A percentile compares a stretch with the other conserved stretches of the same genome.
Evolutionary conservation across 176 grass and related monocot species (phyloP).

Genomic region (Ampelocalamus luodianensis): DNA sequence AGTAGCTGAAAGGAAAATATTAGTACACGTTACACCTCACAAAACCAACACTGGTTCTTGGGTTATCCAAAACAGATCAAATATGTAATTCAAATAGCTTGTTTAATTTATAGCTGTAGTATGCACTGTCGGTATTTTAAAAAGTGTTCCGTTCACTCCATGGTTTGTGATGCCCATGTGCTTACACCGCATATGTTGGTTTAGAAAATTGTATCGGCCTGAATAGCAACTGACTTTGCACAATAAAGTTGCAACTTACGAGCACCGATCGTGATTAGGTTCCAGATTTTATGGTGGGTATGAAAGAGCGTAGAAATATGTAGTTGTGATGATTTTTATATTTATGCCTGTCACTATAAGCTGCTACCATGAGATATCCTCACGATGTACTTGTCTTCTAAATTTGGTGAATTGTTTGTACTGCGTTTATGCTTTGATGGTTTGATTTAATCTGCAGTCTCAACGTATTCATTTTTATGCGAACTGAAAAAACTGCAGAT

Average conservation of each 20-base stretch:
- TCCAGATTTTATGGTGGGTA: constrained; percentile 12
- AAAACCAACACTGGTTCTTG: neutral
- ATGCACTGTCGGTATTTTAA: neutral
- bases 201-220: neutral
- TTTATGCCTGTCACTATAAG: neutral
- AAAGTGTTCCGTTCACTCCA: neutral
- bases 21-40: constrained; percentile 5
- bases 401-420: neutral
- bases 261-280: neutral
- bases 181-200: neutral
- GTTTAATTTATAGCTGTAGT: neutral
- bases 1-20: constrained; percentile 18
- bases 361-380: neutral
- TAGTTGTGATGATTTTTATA: neutral
- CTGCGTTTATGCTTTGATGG: constrained; percentile 9
- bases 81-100: neutral
- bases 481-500: neutral
- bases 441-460: neutral
- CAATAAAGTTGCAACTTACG: neutral
- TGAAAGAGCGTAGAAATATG: neutral
- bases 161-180: no score
- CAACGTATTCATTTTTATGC: neutral
- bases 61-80: neutral
- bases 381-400: neutral
- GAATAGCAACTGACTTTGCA: constrained; percentile 8